These are phyloP conservation scores for Zygoascus bituminiphila DNA, from an alignment of 805 yeast species.

Conservation along the genomic window DNA sequence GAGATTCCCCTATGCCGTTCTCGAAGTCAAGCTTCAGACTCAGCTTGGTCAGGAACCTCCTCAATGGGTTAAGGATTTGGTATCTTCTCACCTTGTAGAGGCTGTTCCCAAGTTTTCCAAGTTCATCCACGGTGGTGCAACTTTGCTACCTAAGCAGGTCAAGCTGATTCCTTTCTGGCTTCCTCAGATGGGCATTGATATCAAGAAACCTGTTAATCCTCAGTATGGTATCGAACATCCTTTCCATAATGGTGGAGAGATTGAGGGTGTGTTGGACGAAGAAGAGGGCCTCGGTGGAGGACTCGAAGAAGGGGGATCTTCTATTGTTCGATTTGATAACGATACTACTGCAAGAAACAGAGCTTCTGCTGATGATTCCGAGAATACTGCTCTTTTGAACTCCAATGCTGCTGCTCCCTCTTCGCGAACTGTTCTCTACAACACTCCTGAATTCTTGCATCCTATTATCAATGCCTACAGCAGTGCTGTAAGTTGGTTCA, in stretches of 20 bases:
- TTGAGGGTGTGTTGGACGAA: conserved; percentile 21
- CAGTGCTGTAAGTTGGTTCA: conserved; percentile 16
- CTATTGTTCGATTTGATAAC: conserved; percentile 16
- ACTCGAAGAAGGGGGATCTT: conserved; percentile 3
- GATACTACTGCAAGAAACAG: conserved; percentile 14
- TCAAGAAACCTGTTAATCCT: conserved; percentile 73
- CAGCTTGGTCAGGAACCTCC: conserved; percentile 99
- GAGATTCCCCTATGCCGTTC: conserved; percentile 93
- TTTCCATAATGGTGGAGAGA: conserved; percentile 22
- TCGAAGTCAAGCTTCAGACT: conserved; percentile 95
- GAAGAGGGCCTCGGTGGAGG: conserved; percentile 20
- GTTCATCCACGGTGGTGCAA: conserved; percentile 93
- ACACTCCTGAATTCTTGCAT: neutral
- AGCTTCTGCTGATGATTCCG: conserved; percentile 11
- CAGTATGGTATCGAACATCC: conserved; percentile 57
- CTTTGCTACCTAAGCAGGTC: conserved; percentile 77
- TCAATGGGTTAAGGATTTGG: conserved; percentile 89
- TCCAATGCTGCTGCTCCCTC: neutral
- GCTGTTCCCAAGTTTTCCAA: conserved; percentile 98
- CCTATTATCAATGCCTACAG: conserved; percentile 6
- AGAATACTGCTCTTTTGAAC: neutral
- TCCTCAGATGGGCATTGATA: conserved; percentile 95
- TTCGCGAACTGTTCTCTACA: neutral
- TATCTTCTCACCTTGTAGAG: conserved; percentile 87
- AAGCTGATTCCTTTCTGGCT: conserved; percentile 91